Evolutionary conservation across 176 grass and related monocot species (phyloP).

Genomic region (Triticum dicoccoides): DNA sequence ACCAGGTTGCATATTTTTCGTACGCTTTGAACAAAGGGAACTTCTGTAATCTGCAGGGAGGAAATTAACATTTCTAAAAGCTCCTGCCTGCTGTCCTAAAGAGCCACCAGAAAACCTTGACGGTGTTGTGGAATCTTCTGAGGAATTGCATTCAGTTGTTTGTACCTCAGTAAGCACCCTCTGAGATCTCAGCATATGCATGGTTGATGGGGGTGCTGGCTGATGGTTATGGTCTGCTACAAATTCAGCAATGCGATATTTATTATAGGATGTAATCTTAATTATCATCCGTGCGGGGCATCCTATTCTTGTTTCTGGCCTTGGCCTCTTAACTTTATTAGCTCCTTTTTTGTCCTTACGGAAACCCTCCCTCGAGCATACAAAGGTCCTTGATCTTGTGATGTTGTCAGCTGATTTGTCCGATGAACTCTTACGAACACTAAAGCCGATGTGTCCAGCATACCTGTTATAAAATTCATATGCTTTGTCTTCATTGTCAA

Average conservation of each 20-base stretch:
- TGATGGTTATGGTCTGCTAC: slow-evolving; percentile 83
- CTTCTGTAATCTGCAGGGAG: slow-evolving; percentile 76
- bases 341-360: slow-evolving; percentile 91
- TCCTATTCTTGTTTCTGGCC: slow-evolving; percentile 83
- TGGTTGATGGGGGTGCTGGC: slow-evolving; percentile 83
- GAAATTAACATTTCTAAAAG: slow-evolving; percentile 38
- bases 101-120: slow-evolving; percentile 50
- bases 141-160: slow-evolving; percentile 63
- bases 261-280: slow-evolving; percentile 70
- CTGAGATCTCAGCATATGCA: slow-evolving; percentile 91
- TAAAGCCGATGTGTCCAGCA: slow-evolving; percentile 82
- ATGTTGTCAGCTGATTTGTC: slow-evolving; percentile 82
- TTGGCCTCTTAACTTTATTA: slow-evolving; percentile 81
- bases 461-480: slow-evolving; percentile 94
- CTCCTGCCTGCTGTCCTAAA: slow-evolving; percentile 30
- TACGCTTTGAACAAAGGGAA: slow-evolving; percentile 62
- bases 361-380: slow-evolving; percentile 94
- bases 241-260: slow-evolving; percentile 75
- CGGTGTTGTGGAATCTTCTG: slow-evolving; percentile 62
- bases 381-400: slow-evolving; percentile 88
- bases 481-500: slow-evolving; percentile 80
- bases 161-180: slow-evolving; percentile 76
- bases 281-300: slow-evolving; percentile 79
- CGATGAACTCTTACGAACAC: slow-evolving; percentile 87
- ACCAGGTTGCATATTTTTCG: slow-evolving; percentile 82